Evolutionary conservation across 2,329 filamentous ascomycete genomes (phyloP), one percentile per base, ranked within the genome.

Genomic region (Zymoseptoria brevis): DNA sequence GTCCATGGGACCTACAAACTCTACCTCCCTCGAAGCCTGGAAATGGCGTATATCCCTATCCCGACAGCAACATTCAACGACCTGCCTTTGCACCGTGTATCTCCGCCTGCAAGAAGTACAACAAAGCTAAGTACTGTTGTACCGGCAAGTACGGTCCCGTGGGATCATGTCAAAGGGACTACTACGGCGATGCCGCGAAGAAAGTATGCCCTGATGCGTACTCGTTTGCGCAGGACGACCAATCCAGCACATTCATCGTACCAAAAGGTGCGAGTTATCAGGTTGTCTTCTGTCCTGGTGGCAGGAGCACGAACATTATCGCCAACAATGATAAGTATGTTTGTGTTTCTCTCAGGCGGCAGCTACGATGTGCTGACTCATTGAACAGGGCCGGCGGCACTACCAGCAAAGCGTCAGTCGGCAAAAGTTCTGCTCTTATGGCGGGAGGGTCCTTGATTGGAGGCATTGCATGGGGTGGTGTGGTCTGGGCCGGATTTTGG

Each of bases 121-220:
- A 85, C 61, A 76, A 76, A 8, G 81, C 86, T 22, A 74, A 80
- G 66, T 88, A 93, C 71, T 95, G 90, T 76, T 94, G 90, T 73
- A 86, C 85, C 16, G 89, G 88, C 51, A 73, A 81, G 11, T 88
- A 87, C 74, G 79, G 86, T 68, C 80, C 81, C 48, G 81, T 87
- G 2, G 77, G 80, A 22, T 77, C 79, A 54, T 94, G 89, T 76
- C 77, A 79, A 60, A 85, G 87, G 2, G 85, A 85, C 55, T 74
- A 82, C 49, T 94, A 92, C 75, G 85, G 86, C 64, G 82, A 78
- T 60, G 78, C 79, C 9, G 87, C 88, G 56, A 94, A 95, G 76
- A 76, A 75, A 3, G 81, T 93, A 11, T 95, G 90, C 70, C 89
- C 90, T 0, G 90, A 95, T 74, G 89, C 89, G 2, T 95, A 94